Evolutionary conservation across 2,329 filamentous ascomycete genomes (phyloP).

Genomic region (Ophiosphaerella herpotricha): DNA sequence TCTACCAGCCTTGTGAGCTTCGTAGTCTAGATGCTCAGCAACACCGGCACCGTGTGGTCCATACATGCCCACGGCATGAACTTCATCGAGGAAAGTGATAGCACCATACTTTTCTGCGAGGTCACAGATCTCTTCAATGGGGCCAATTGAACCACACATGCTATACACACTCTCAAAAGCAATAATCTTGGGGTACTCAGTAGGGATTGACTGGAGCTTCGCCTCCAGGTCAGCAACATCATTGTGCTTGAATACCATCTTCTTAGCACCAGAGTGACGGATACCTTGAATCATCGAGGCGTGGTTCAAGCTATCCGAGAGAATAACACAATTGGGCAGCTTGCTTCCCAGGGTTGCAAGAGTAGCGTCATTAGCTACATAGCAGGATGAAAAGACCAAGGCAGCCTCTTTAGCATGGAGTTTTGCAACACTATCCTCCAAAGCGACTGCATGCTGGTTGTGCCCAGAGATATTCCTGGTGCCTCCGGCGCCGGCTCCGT

Average conservation of each 20-base stretch:
- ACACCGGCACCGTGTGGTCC: conserved; percentile 94
- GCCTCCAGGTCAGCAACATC: conserved; percentile 90
- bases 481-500: conserved; percentile 92
- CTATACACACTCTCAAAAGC: conserved; percentile 99
- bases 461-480: conserved; percentile 98
- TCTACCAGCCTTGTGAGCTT: conserved; percentile 75
- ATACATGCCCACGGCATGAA: conserved; percentile 99
- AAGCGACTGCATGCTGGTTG: conserved; percentile 86
- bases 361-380: conserved; percentile 96
- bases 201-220: conserved; percentile 85
- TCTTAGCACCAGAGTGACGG: conserved; percentile 93
- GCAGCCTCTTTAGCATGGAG: conserved; percentile 91
- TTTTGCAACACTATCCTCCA: conserved; percentile 82
- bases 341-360: conserved; percentile 96
- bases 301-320: conserved; percentile 97
- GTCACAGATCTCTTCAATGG: conserved; percentile 94
- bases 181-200: conserved; percentile 92
- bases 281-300: conserved; percentile 99
- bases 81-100: conserved; percentile 96
- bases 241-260: conserved; percentile 99
- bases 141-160: conserved; percentile 97
- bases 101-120: conserved; percentile 97
- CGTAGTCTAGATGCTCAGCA: conserved; percentile 94
- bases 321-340: conserved; percentile 91
- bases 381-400: conserved; percentile 95